These are phyloP conservation scores for Metschnikowia picachoensis DNA, from an alignment of 805 yeast genomes.

Conservation along the genomic window DNA sequence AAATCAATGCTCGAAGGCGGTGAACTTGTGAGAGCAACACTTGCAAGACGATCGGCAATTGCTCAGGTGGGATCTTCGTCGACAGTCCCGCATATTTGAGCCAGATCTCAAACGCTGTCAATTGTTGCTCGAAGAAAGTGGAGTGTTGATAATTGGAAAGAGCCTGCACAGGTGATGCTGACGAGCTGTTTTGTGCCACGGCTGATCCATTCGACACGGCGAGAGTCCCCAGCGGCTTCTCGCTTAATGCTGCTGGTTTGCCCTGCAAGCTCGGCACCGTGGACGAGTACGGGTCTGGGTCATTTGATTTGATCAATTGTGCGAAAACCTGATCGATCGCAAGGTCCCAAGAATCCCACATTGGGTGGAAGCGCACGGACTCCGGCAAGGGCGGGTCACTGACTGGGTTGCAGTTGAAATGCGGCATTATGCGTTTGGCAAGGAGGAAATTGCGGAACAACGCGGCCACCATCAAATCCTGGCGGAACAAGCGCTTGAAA, in stretches of 20 bases:
- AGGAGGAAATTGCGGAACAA: conserved; percentile 86
- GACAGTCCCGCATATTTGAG: conserved; percentile 79
- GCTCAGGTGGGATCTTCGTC: conserved; percentile 86
- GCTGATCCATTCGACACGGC: conserved; percentile 7
- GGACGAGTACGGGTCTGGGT: conserved; percentile 22
- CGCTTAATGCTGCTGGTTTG: neutral
- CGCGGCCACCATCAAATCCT: conserved; percentile 95
- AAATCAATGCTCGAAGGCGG: conserved; percentile 79
- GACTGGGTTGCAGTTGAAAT: conserved; percentile 88
- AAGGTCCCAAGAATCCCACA: conserved; percentile 99
- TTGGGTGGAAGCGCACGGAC: conserved; percentile 69
- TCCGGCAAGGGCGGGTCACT: conserved; percentile 93
- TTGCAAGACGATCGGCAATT: conserved; percentile 88
- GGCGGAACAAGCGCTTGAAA: conserved; percentile 87
- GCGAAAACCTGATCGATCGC: conserved; percentile 92
- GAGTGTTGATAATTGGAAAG: conserved; percentile 73
- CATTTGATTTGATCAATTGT: conserved; percentile 50
- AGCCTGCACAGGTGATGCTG: conserved; percentile 8
- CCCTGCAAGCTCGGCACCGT: neutral
- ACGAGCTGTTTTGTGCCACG: conserved; percentile 2
- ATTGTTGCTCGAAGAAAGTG: conserved; percentile 90
- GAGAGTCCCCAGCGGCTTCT: neutral
- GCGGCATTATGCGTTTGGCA: conserved; percentile 92
- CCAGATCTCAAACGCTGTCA: conserved; percentile 97
- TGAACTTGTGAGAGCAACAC: conserved; percentile 92